Conservation (phyloP, 768 basidiomycete genomes). For the Roridomyces roridus region DNA sequence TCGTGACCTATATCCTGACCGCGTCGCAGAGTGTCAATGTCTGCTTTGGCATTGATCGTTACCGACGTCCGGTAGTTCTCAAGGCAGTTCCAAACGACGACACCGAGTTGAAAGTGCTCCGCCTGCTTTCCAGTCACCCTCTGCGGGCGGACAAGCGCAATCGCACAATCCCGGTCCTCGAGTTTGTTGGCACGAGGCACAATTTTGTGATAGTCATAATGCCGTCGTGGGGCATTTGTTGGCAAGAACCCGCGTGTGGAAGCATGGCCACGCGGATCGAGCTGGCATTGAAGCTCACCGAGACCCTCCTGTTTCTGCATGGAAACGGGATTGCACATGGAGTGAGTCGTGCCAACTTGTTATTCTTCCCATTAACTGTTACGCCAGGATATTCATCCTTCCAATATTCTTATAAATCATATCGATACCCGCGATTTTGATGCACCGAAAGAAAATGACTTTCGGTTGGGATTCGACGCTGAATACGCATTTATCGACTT, state of each 20-base stretch:
- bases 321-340: not conserved
- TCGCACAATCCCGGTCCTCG: not conserved
- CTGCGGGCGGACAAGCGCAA: not conserved
- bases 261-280: too few relatives aligned
- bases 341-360: not conserved
- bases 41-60: not conserved
- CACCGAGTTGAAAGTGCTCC: not conserved
- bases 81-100: not conserved
- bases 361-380: not conserved
- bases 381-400: not conserved
- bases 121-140: not conserved
- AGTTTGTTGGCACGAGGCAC: not conserved
- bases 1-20: not conserved
- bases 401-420: not conserved
- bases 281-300: not conserved
- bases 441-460: not conserved
- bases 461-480: not conserved
- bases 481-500: slow-evolving; percentile 6
- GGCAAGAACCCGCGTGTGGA: not conserved
- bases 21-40: not conserved
- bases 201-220: not conserved
- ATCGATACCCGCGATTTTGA: not conserved
- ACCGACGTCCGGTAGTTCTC: not conserved
- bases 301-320: not conserved
- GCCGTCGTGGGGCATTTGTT: not conserved